phyloP scores from a whole-genome alignment of 257 asterid genomes.

The Schizonepeta tenuifolia region DNA sequence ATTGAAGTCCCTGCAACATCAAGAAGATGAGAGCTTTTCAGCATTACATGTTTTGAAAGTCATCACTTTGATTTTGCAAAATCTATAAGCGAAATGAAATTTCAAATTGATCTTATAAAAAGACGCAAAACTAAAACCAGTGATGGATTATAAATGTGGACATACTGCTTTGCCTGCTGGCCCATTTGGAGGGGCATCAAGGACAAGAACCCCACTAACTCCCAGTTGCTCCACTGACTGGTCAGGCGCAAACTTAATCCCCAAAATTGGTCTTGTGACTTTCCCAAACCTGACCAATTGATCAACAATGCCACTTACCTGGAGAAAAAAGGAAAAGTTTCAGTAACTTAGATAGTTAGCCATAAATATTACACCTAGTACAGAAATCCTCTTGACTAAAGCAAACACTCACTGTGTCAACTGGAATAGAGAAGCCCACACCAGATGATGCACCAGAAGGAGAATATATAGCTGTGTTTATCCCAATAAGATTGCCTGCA shows the following conservation, averaged over 20 bases:
- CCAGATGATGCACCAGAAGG: constrained; percentile 99
- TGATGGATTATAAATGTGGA: constrained; percentile 13
- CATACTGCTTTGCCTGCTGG: constrained; percentile 99
- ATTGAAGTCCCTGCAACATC: constrained; percentile 75
- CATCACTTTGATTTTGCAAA: not conserved
- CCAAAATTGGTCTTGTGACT: constrained; percentile 93
- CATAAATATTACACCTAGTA: constrained; percentile 5
- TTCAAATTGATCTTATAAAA: constrained; percentile 8
- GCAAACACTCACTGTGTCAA: constrained; percentile 82
- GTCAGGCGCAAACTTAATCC: constrained; percentile 97
- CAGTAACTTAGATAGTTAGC: constrained; percentile 6
- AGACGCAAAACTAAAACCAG: constrained; percentile 9
- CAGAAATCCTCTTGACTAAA: constrained; percentile 5
- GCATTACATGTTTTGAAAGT: not conserved
- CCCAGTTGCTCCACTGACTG: constrained; percentile 98
- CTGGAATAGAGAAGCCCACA: constrained; percentile 99
- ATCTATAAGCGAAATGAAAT: constrained; percentile 11
- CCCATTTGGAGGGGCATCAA: constrained; percentile 94
- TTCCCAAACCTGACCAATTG: constrained; percentile 91
- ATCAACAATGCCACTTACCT: constrained; percentile 97
- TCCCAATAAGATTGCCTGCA: constrained; percentile 93
- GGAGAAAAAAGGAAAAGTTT: constrained; percentile 30
- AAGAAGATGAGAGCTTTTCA: constrained; percentile 21
- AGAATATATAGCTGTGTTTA: constrained; percentile 98
- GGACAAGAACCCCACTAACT: constrained; percentile 94